A percentile compares a stretch with the other conserved stretches of the same genome.
Conservation (phyloP, 2,329 filamentous ascomycete genomes). For the Hypoxylon sp. region DNA sequence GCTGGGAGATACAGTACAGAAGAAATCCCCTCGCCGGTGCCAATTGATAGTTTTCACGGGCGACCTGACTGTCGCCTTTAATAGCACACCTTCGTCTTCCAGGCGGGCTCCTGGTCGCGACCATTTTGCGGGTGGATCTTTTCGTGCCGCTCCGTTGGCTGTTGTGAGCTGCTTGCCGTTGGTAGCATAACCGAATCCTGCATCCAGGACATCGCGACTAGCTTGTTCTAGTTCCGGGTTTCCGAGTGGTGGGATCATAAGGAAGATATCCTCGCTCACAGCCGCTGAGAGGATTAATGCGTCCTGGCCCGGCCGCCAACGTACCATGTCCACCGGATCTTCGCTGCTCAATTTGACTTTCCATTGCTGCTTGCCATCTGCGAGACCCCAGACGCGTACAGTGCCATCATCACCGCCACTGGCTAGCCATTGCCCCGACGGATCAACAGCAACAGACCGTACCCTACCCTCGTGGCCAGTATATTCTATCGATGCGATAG, state of each 20-base stretch:
- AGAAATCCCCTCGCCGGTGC: conserved; percentile 95
- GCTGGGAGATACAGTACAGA: conserved; percentile 89
- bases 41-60: conserved; percentile 90
- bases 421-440: conserved; percentile 86
- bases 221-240: conserved; percentile 80
- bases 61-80: conserved; percentile 84
- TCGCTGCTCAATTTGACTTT: conserved; percentile 83
- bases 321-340: conserved; percentile 85
- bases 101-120: conserved; percentile 80
- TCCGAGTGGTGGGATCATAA: conserved; percentile 82
- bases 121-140: conserved; percentile 86
- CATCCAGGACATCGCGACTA: conserved; percentile 83
- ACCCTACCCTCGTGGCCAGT: conserved; percentile 90
- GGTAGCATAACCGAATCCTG: conserved; percentile 94
- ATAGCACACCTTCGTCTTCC: conserved; percentile 82
- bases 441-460: conserved; percentile 86
- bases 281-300: conserved; percentile 86
- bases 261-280: conserved; percentile 85
- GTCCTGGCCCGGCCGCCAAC: conserved; percentile 90
- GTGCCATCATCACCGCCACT: conserved; percentile 96
- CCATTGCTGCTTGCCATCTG: conserved; percentile 91
- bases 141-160: conserved; percentile 70
- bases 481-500: conserved; percentile 88
- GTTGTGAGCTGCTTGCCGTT: conserved; percentile 71
- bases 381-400: conserved; percentile 89